Conservation (phyloP, 345 rosid species). For the Streptanthus diversifolius region DNA sequence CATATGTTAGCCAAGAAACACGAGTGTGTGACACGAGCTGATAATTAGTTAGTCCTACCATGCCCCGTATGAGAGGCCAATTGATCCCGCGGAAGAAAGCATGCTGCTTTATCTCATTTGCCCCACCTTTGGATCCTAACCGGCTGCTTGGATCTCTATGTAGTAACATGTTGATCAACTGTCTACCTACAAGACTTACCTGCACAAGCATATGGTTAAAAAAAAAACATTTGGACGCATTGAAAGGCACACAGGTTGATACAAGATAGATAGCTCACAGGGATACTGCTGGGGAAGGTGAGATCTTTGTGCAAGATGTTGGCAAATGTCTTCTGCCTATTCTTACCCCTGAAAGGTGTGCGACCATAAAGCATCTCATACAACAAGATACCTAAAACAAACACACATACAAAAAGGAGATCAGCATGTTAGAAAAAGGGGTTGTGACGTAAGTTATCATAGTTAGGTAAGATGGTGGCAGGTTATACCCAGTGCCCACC, state of each 20-base stretch:
- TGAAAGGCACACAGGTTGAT: neutral
- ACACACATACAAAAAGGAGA: neutral
- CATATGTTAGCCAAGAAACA: neutral
- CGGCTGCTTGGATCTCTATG: conserved; percentile 68
- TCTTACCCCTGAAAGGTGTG: conserved; percentile 95
- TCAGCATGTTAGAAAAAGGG: neutral
- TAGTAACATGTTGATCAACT: conserved; percentile 66
- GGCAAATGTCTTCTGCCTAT: conserved; percentile 91
- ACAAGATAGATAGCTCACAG: conserved; percentile 41
- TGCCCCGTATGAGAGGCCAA: conserved; percentile 93
- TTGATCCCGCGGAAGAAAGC: conserved; percentile 82
- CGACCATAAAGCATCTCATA: conserved; percentile 99
- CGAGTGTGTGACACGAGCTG: neutral
- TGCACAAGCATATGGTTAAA: conserved; percentile 37
- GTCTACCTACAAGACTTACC: conserved; percentile 85
- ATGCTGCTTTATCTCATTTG: conserved; percentile 84
- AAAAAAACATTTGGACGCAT: too few species aligned
- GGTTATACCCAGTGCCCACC: conserved; percentile 99
- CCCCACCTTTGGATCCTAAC: conserved; percentile 76
- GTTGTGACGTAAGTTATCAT: too few species aligned
- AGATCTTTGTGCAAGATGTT: conserved; percentile 94
- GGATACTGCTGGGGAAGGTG: conserved; percentile 93
- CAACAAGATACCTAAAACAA: conserved; percentile 66
- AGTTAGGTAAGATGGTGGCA: too few species aligned
- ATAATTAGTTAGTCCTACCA: conserved; percentile 44